Evolutionary conservation across 345 rosid genomes (phyloP).

Genomic region (Brassica napus): DNA sequence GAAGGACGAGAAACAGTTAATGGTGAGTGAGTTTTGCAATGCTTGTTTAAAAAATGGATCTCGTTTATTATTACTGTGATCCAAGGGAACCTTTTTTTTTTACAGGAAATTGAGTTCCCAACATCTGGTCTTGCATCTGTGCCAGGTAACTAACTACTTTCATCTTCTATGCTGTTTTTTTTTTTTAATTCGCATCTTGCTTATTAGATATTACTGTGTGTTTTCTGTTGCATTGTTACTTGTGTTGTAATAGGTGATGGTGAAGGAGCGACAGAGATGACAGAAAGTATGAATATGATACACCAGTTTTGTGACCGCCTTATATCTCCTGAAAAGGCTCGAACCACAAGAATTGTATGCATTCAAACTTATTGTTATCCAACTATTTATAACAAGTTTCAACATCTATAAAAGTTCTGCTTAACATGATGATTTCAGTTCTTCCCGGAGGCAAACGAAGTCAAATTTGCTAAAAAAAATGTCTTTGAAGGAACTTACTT

Average conservation of each 20-base stretch:
- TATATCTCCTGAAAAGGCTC: constrained; percentile 57
- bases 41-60: neutral
- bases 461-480: constrained; percentile 64
- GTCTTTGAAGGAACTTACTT: constrained; percentile 81
- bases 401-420: neutral
- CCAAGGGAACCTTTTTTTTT: constrained; percentile 13
- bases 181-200: neutral
- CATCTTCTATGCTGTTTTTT: neutral
- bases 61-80: constrained; percentile 32
- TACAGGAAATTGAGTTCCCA: constrained; percentile 95
- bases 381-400: no score
- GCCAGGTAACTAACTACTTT: constrained; percentile 54
- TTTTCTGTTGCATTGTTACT: no score
- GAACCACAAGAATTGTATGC: constrained; percentile 76
- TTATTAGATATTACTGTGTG: neutral
- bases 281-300: constrained; percentile 79
- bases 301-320: constrained; percentile 81
- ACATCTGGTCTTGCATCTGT: constrained; percentile 92
- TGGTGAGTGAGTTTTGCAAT: constrained; percentile 44
- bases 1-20: constrained; percentile 55
- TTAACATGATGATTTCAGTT: constrained; percentile 39
- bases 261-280: constrained; percentile 96
- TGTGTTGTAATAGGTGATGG: constrained; percentile 63
- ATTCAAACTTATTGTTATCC: neutral
- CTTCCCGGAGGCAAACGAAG: constrained; percentile 94